These are phyloP conservation scores for Galium porrigens DNA, from an alignment of 305 asterid species.

Conservation along the genomic window DNA sequence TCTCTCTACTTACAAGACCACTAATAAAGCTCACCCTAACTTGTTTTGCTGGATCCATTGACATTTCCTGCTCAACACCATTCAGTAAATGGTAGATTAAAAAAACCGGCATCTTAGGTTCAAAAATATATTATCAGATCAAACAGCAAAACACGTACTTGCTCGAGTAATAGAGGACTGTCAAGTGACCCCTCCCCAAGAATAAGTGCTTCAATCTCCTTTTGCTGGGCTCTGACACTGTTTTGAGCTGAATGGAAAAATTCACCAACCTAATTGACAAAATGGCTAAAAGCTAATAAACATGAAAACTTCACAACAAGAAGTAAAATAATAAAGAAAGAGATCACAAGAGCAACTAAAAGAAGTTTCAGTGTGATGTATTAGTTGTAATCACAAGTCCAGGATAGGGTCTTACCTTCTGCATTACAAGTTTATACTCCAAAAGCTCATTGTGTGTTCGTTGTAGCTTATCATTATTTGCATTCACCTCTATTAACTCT, in stretches of 20 bases:
- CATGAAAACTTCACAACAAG: background rate
- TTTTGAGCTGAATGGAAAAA: slow-evolving; percentile 43
- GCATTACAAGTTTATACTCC: slow-evolving; percentile 43
- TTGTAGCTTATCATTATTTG: slow-evolving; percentile 34
- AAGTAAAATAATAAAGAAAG: background rate
- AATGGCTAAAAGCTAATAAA: slow-evolving; percentile 8
- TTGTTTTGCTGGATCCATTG: slow-evolving; percentile 34
- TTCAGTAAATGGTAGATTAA: slow-evolving; percentile 11
- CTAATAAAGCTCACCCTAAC: slow-evolving; percentile 41
- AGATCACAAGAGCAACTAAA: slow-evolving; percentile 4
- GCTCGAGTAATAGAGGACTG: slow-evolving; percentile 46
- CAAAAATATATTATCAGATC: slow-evolving; percentile 7
- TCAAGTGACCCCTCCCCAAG: slow-evolving; percentile 36
- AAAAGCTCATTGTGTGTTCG: slow-evolving; percentile 41
- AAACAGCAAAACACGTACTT: slow-evolving; percentile 22
- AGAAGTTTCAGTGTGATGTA: background rate
- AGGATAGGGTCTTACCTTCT: slow-evolving; percentile 28
- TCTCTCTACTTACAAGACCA: slow-evolving; percentile 45
- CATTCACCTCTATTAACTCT: slow-evolving; percentile 46
- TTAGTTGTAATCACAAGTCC: background rate
- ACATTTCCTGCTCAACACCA: slow-evolving; percentile 29
- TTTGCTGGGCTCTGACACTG: slow-evolving; percentile 33
- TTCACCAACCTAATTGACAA: slow-evolving; percentile 35
- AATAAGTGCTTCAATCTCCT: slow-evolving; percentile 25
- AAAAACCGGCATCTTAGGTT: slow-evolving; percentile 1